Percentiles rank a stretch among this genome's conserved stretches.
phyloP scores from a whole-genome alignment of 2,329 filamentous ascomycete genomes.

The Clonostachys byssicola region DNA sequence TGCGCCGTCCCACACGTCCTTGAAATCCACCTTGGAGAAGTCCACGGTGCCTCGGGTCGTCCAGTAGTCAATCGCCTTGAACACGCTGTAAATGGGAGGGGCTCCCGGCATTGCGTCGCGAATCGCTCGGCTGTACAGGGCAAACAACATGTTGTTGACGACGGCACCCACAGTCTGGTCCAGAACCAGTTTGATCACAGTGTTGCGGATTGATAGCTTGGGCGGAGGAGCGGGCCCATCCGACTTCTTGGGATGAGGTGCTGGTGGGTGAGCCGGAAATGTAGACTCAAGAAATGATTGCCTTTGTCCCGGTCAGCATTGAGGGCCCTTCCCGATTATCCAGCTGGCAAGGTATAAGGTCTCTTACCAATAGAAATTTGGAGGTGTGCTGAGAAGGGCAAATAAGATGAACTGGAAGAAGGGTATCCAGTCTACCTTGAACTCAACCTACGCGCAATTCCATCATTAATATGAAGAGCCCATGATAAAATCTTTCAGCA shows the following conservation, averaged over 20 bases:
- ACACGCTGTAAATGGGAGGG: conserved; percentile 27
- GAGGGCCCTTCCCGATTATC: neutral
- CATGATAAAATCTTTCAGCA: neutral
- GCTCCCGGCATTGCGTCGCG: conserved; percentile 39
- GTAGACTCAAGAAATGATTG: conserved; percentile 71
- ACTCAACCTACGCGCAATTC: conserved; percentile 39
- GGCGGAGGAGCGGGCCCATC: conserved; percentile 31
- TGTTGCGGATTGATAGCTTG: conserved; percentile 58
- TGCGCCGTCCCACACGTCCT: conserved; percentile 34
- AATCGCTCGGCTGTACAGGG: conserved; percentile 54
- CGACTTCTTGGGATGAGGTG: conserved; percentile 28
- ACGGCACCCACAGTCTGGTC: conserved; percentile 66
- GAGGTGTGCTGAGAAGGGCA: conserved; percentile 68
- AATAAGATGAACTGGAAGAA: conserved; percentile 76
- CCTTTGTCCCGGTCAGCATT: conserved; percentile 29
- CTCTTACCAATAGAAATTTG: conserved; percentile 77
- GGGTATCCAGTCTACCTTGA: conserved; percentile 61
- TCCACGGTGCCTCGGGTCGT: conserved; percentile 33
- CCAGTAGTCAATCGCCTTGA: conserved; percentile 25
- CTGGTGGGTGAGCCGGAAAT: conserved; percentile 62
- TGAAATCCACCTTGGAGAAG: conserved; percentile 39
- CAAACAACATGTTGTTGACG: conserved; percentile 62
- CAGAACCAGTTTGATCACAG: conserved; percentile 60
- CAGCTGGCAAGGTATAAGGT: too few relatives aligned
- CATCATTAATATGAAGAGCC: neutral